phyloP scores from a whole-genome alignment of 768 basidiomycete species.

The Dentipellis sp. region DNA sequence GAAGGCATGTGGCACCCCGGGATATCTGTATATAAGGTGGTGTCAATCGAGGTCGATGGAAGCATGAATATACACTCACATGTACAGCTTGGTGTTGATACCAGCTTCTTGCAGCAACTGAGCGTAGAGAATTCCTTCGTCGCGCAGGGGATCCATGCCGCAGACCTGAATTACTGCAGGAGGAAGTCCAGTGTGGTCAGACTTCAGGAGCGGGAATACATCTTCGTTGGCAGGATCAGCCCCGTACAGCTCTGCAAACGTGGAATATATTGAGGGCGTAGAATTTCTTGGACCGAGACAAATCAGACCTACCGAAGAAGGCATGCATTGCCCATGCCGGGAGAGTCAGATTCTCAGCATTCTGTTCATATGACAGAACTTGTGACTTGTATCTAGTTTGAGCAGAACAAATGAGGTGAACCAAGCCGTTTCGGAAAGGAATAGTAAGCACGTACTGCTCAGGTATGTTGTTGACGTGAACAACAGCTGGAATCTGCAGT shows the following conservation, averaged over 20 bases:
- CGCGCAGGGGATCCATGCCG: constrained; percentile 1
- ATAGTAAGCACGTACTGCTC: background rate
- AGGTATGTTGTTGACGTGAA: background rate
- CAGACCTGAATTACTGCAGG: background rate
- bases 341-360: background rate
- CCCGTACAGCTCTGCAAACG: background rate
- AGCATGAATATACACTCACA: background rate
- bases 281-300: background rate
- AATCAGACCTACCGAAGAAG: background rate
- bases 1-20: constrained; percentile 3
- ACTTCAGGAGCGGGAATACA: background rate
- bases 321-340: background rate
- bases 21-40: background rate
- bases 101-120: background rate
- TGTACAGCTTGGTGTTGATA: background rate
- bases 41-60: background rate
- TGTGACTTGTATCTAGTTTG: background rate
- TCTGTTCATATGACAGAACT: background rate
- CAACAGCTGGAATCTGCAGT: background rate
- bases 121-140: constrained; percentile 1
- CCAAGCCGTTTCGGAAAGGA: background rate
- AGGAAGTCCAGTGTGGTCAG: background rate
- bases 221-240: background rate
- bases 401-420: background rate
- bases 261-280: background rate